phyloP scores from a whole-genome alignment of 2,329 filamentous ascomycete genomes.

The Teratosphaeria epicoccoides region DNA sequence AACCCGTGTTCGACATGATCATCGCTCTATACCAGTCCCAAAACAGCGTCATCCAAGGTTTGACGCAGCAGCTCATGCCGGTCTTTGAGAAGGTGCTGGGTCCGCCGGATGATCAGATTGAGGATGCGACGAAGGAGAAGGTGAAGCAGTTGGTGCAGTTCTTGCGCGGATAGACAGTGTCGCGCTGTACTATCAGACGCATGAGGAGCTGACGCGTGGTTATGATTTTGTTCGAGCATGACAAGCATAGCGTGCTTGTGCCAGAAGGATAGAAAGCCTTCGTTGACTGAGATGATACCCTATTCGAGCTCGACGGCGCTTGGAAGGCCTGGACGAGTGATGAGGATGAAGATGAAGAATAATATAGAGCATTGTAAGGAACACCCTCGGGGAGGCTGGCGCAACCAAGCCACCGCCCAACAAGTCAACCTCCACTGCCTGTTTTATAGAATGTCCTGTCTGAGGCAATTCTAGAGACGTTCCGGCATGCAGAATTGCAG shows the following conservation, averaged over 20 bases:
- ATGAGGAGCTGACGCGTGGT: neutral
- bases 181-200: neutral
- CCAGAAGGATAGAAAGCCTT: neutral
- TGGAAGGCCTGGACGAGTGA: neutral
- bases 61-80: constrained; percentile 58
- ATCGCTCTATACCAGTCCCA: constrained; percentile 67
- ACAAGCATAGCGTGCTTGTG: neutral
- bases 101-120: constrained; percentile 64
- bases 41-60: constrained; percentile 57
- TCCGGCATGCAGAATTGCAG: too few relatives aligned
- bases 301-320: neutral
- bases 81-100: constrained; percentile 64
- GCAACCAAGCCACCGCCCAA: neutral
- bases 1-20: constrained; percentile 83
- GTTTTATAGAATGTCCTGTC: too few relatives aligned
- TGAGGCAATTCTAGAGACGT: too few relatives aligned
- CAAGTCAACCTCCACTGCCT: neutral
- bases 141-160: constrained; percentile 53
- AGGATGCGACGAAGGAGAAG: constrained; percentile 56
- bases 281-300: neutral
- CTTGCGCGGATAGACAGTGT: constrained; percentile 5
- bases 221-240: neutral
- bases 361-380: neutral
- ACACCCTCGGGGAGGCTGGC: neutral
- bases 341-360: neutral